Evolutionary conservation across 495 filamentous ascomycete species (phyloP).

Genomic region (Neurospora sp.): DNA sequence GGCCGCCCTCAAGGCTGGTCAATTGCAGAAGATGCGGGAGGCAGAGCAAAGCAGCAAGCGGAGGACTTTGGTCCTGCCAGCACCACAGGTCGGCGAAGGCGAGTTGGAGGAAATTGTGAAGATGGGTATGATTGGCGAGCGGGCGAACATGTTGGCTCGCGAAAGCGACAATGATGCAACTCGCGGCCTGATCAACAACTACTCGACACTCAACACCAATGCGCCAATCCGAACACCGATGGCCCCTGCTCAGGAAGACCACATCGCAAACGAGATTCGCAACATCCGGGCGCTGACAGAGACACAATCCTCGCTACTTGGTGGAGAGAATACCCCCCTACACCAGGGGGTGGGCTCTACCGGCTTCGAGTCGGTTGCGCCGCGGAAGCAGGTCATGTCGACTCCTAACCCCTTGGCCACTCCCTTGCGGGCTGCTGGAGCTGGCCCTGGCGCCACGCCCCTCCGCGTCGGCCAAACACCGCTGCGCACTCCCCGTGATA

Average conservation of each 20-base stretch:
- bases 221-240: constrained; percentile 87
- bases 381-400: constrained; percentile 66
- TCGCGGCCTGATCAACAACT: constrained; percentile 75
- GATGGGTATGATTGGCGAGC: constrained; percentile 91
- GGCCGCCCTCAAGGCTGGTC: constrained; percentile 87
- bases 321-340: constrained; percentile 86
- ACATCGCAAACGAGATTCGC: constrained; percentile 89
- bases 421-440: constrained; percentile 62
- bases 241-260: constrained; percentile 85
- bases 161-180: constrained; percentile 80
- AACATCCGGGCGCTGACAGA: constrained; percentile 90
- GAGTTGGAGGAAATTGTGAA: constrained; percentile 98
- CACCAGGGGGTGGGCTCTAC: constrained; percentile 74
- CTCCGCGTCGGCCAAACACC: constrained; percentile 71
- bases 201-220: constrained; percentile 65
- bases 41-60: constrained; percentile 95
- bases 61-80: constrained; percentile 64
- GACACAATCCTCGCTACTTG: constrained; percentile 89
- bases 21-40: constrained; percentile 92
- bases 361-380: constrained; percentile 78
- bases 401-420: constrained; percentile 96
- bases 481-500: constrained; percentile 83
- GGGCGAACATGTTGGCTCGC: constrained; percentile 64
- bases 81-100: constrained; percentile 82
- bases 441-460: constrained; percentile 65